A percentile compares a stretch with the other conserved stretches of the same genome.
Evolutionary conservation across 257 asterid genomes (phyloP).

Genomic region (Jacaranda copaia): DNA sequence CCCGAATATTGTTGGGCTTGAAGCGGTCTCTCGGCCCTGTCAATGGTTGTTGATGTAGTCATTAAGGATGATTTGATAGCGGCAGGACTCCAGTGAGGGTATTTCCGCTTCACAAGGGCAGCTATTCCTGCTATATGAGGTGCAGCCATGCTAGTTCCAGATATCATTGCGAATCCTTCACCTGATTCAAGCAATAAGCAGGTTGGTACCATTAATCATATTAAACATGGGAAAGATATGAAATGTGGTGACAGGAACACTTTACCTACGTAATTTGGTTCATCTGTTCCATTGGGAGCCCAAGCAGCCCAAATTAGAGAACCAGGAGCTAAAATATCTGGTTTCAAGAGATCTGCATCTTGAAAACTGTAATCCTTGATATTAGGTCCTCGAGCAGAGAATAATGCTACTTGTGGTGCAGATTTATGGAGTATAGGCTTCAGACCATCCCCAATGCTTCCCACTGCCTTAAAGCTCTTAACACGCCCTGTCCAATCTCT

Average conservation of each 20-base stretch:
- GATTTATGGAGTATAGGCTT: conserved; percentile 74
- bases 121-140: conserved; percentile 90
- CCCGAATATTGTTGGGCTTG: conserved; percentile 81
- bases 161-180: conserved; percentile 83
- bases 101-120: conserved; percentile 77
- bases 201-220: neutral
- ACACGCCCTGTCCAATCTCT: conserved; percentile 89
- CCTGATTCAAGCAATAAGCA: conserved; percentile 50
- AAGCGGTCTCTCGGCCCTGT: conserved; percentile 77
- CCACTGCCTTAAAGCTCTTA: conserved; percentile 70
- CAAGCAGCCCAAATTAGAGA: conserved; percentile 89
- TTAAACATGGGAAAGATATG: neutral
- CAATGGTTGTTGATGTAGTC: conserved; percentile 76
- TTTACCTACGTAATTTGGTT: conserved; percentile 70
- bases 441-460: conserved; percentile 73
- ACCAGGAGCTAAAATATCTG: conserved; percentile 87
- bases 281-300: conserved; percentile 85
- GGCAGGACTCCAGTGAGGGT: conserved; percentile 90
- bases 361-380: conserved; percentile 77
- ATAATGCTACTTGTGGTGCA: conserved; percentile 84
- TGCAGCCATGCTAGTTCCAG: conserved; percentile 93
- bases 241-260: neutral
- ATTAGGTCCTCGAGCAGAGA: conserved; percentile 85
- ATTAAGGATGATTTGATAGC: conserved; percentile 82
- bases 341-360: conserved; percentile 82